Base-by-base conservation (phyloP, 805 yeast genomes). In the Ogataea angusta region DNA sequence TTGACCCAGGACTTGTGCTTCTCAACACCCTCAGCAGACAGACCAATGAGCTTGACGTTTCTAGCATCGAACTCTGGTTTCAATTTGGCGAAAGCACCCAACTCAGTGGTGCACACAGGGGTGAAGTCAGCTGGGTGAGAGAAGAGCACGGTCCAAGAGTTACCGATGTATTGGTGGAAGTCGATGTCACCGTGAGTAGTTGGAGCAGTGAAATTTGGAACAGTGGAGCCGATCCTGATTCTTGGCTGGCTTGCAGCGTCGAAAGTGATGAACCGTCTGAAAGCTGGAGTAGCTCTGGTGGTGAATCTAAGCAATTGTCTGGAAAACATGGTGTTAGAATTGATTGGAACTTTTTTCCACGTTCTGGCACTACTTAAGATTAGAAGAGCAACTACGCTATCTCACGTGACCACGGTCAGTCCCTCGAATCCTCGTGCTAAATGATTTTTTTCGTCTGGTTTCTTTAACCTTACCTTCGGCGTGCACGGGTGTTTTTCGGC, bases 41-140 rank as follows among this genome's bases (percentile, higher is more conserved):
- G 72, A 48, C 96, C 97, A 66, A 89, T 84, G 66, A 89, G 75
- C 72, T 89, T 88, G 62, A 83, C 85, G 60, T 79, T 78, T 73
- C 96, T 80, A 68, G 82, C 73, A 60, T 82, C 80, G 58, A 89
- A 89, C 66, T 89, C 96, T 40, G 89, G 87, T 71, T 87, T 85
- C 68, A 88, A 77, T 56, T 80, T 76, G 49, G 96, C 89, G 58
- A 89, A 90, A 15, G 95, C 96, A 53, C 96, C 96, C 60, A 89
- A 75, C 72, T 89, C 97, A 42, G 96, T 89, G 59, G 96, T 90
- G 68, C 97, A 89, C 41, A 89, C 96, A 34, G 97, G 97, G 14
- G 97, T 89, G 75, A 87, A 90, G 66, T 89, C 97, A 41, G 89
- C 96, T 48, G 97, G 97, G 67, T 89, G 97, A 18, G 95, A 85